Evolutionary conservation across 768 basidiomycete species (phyloP), one percentile per base, ranked within the genome.

Genomic region (Leccinum variicolor): DNA sequence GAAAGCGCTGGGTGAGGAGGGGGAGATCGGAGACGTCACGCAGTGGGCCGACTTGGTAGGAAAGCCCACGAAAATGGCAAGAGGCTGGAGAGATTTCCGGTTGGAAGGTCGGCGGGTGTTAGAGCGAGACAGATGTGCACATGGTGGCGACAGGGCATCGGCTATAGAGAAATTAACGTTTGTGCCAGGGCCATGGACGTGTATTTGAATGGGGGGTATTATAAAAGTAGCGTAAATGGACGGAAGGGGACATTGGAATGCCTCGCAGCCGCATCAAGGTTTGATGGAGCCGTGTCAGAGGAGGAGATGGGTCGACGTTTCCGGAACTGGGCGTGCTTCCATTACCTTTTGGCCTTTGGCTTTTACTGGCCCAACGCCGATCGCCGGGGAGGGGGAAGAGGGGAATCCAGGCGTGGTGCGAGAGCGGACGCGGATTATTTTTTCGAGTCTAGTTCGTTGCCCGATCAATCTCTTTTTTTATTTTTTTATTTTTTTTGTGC

Each of bases 201-300:
- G 50, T 55, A 47, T 15, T 58, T 52, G 56, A 59, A 54, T 52
- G 56, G 45, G 7, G 43, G 4, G 41, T 5, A 56, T 52, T 47
- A 48, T 48, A 51, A 54, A 46, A 41, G 28, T 56, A 55, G 55
- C 61, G 45, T 57, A 54, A 59, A 43, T 48, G 46, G 29, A 57
- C 50, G 46, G 47, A 31, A 54, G 23, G 10, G 55, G 50, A 60
- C 45, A 47, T 36, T 25, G 14, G 26, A 43, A 33, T 28, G 56
- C 55, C 61, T 56, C 55, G 56, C 57, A 58, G 48, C 52, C 41
- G 41, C 41, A 56, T 66, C 64, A 68, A 69, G 68, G 64, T 69
- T 70, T 69, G 68, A 70, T 65, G 63, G 50, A 36, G 31, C 39
- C 31, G 17, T n/a, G 33, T 25, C 31, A 50, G 53, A 55, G 45